phyloP scores from a whole-genome alignment of 1,139 yeast genomes.

The Suhomyces maxii region DNA sequence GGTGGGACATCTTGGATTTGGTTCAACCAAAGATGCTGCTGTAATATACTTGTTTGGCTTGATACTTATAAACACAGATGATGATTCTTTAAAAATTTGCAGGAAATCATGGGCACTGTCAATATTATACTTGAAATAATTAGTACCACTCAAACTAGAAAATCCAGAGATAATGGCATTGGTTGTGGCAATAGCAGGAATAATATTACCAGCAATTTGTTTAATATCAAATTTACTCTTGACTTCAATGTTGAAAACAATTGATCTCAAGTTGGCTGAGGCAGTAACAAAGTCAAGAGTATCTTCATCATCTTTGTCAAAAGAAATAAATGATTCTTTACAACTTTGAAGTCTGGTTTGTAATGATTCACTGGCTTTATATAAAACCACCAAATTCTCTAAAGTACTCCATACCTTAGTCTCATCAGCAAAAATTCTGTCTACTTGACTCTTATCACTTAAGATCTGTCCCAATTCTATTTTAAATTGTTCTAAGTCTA shows the following conservation, averaged over 20 bases:
- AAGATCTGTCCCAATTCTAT: conserved; percentile 10
- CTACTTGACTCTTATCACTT: conserved; percentile 8
- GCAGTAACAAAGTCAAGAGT: conserved; percentile 86
- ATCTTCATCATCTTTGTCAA: conserved; percentile 94
- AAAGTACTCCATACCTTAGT: conserved; percentile 63
- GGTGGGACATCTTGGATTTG: conserved; percentile 69
- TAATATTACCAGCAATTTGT: conserved; percentile 95
- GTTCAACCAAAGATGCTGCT: conserved; percentile 58
- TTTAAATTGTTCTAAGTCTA: conserved; percentile 31
- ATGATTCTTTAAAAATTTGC: conserved; percentile 25
- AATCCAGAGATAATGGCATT: conserved; percentile 94
- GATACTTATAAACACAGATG: conserved; percentile 66
- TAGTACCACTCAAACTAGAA: conserved; percentile 66
- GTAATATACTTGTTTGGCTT: conserved; percentile 70
- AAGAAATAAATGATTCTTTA: conserved; percentile 52
- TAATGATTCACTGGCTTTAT: conserved; percentile 49
- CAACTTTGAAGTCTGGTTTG: conserved; percentile 47
- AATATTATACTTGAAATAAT: conserved; percentile 38
- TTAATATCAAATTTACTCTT: conserved; percentile 86
- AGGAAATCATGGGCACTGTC: conserved; percentile 20
- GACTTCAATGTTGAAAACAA: conserved; percentile 66
- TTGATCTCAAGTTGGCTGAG: conserved; percentile 80
- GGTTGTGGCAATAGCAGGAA: conserved; percentile 98
- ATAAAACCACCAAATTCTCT: conserved; percentile 65
- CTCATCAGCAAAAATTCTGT: conserved; percentile 43